Evolutionary conservation across 768 basidiomycete species (phyloP).

Genomic region (Coprinellus aureogranulatus): DNA sequence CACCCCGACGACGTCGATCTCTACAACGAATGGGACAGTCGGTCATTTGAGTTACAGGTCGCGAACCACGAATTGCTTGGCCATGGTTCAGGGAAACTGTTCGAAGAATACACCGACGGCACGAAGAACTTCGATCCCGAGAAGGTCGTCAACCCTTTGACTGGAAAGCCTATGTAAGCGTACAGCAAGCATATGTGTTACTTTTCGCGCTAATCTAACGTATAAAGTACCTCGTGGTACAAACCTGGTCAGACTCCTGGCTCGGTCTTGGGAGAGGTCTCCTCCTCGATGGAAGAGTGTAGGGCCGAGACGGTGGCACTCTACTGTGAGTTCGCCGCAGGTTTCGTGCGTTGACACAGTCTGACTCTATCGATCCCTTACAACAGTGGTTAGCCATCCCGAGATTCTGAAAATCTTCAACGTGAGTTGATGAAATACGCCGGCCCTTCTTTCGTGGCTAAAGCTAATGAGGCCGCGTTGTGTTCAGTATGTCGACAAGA

Average conservation of each 20-base stretch:
- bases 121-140: slow-evolving; percentile 78
- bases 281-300: slow-evolving; percentile 90
- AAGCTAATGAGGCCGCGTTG: background rate
- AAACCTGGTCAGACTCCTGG: slow-evolving; percentile 82
- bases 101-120: slow-evolving; percentile 74
- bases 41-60: slow-evolving; percentile 83
- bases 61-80: slow-evolving; percentile 89
- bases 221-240: slow-evolving; percentile 74
- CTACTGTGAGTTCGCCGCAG: slow-evolving; percentile 74
- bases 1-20: slow-evolving; percentile 73
- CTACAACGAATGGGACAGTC: slow-evolving; percentile 75
- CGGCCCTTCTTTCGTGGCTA: background rate
- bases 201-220: slow-evolving; percentile 3
- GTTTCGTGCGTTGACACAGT: slow-evolving; percentile 9
- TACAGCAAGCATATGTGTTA: slow-evolving; percentile 20
- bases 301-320: slow-evolving; percentile 87
- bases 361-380: slow-evolving; percentile 9
- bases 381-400: slow-evolving; percentile 65
- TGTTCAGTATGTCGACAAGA: slow-evolving; percentile 58
- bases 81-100: slow-evolving; percentile 81
- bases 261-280: slow-evolving; percentile 81
- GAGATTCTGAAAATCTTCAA: slow-evolving; percentile 81
- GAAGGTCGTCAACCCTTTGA: slow-evolving; percentile 77
- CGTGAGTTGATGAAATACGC: slow-evolving; percentile 35
- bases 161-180: slow-evolving; percentile 67